A percentile compares a stretch with the other conserved stretches of the same genome.
phyloP scores from a whole-genome alignment of 1,284 basidiomycete species.

The Pyrrhoderma noxium region DNA sequence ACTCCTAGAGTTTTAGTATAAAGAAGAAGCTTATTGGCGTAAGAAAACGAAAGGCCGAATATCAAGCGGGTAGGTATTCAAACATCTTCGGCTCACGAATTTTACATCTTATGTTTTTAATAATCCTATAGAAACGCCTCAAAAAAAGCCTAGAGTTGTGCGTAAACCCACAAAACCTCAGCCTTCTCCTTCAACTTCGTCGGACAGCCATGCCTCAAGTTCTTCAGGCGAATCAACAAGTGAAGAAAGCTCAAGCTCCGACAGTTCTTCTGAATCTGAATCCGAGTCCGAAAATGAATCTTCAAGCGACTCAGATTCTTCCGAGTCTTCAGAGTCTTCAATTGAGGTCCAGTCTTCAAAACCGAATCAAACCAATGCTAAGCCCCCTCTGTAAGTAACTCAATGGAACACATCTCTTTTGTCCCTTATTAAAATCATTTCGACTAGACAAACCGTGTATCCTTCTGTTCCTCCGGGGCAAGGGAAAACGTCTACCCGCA shows the following conservation, averaged over 20 bases:
- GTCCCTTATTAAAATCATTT: background rate
- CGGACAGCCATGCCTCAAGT: background rate
- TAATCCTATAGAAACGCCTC: background rate
- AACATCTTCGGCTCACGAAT: too few relatives aligned
- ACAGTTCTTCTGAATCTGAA: conserved; percentile 21
- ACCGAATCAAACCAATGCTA: background rate
- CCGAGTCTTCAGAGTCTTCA: conserved; percentile 2
- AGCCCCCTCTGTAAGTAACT: conserved; percentile 19
- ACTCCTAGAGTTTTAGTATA: background rate
- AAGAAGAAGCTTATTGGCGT: background rate
- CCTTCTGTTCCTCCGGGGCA: conserved; percentile 48
- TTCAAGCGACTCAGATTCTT: background rate
- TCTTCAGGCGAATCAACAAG: conserved; percentile 14
- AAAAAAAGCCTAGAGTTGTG: conserved; percentile 5
- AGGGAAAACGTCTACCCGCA: conserved; percentile 56
- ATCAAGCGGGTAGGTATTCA: background rate
- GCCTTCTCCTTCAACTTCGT: background rate
- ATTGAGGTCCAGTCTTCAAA: conserved; percentile 1
- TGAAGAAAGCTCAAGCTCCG: conserved; percentile 1
- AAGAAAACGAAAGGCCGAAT: conserved; percentile 6
- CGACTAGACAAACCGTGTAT: too few relatives aligned
- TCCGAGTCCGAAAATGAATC: conserved; percentile 19
- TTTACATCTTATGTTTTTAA: background rate
- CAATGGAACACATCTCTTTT: background rate
- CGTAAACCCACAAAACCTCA: background rate